Evolutionary conservation across 306 rosid species (phyloP), one percentile per base, ranked within the genome.

Genomic region (Rosa multiflora): DNA sequence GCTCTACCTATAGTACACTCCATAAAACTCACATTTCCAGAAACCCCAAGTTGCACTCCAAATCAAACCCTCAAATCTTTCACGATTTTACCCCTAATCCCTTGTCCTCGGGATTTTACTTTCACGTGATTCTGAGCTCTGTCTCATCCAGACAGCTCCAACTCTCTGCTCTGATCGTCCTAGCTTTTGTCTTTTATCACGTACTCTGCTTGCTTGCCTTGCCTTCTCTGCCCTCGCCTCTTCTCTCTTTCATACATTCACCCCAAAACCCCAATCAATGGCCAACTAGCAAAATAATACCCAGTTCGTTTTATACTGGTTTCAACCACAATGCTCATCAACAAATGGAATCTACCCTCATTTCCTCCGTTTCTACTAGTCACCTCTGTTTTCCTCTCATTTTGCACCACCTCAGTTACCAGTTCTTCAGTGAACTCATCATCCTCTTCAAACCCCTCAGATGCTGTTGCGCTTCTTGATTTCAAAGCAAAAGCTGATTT

Each of bases 41-140:
- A 52, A 13, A 4, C 8, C 56, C n/a, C 56, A 51, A 51, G n/a
- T 20, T 21, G 23, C 37, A 26, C 14, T 32, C 43, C n/a, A 32
- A 58, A 67, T 67, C 29, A 17, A 66, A 66, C 13, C 47, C 71
- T 14, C 5, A 3, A 4, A 4, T 67, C 48, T 67, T 37, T 67
- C 21, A 67, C 72, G 6, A 67, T 39, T 67, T 37, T 40, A 40
- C 48, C 72, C 21, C 71, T 67, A 7, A 64, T 3, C 71, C 48
- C 40, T 32, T 23, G 58, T 21, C 58, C 6, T 62, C 4, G 71
- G 61, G 71, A 47, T 10, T 53, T 61, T 46, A 46, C 62, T 67
- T 82, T 83, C 96, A 89, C 96, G 96, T 91, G 97, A 88, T 80
- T 84, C 93, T 92, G 93, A 85, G 79, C 78, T 18, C 48, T 40